Percentiles rank a stretch among this genome's conserved stretches.
Conservation (phyloP, 2,329 filamentous ascomycete genomes). For the Torrubiella hemipterigena region DNA sequence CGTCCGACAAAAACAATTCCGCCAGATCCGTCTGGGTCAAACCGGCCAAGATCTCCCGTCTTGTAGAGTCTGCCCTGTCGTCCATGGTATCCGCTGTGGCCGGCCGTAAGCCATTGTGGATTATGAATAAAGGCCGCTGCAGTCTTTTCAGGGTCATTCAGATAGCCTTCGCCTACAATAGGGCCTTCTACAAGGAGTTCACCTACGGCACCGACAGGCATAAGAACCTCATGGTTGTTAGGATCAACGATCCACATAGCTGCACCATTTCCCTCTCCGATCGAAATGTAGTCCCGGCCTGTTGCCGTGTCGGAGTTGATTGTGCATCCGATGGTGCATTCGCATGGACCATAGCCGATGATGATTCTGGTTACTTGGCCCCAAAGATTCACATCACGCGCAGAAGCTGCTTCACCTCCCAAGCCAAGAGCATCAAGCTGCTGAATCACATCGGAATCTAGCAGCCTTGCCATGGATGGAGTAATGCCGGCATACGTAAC, state of each 20-base stretch:
- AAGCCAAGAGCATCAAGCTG: conserved; percentile 1
- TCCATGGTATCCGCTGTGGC: neutral
- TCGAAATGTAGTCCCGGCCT: neutral
- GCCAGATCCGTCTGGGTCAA: neutral
- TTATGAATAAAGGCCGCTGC: conserved; percentile 12
- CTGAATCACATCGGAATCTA: neutral
- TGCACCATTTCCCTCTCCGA: neutral
- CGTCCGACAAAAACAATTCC: neutral
- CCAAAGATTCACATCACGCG: conserved; percentile 1
- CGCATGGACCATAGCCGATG: neutral
- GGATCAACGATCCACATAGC: conserved; percentile 12
- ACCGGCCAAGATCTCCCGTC: neutral
- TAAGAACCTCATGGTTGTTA: conserved; percentile 10
- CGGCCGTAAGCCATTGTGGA: neutral
- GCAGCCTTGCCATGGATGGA: neutral
- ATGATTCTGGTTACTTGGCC: neutral
- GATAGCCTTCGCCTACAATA: conserved; percentile 13
- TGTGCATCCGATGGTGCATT: neutral
- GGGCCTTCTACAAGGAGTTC: conserved; percentile 17
- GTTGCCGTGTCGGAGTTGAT: neutral
- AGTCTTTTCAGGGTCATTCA: conserved; percentile 11
- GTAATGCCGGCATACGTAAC: neutral
- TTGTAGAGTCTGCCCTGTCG: neutral
- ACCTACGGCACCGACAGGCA: conserved; percentile 11
- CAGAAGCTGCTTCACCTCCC: conserved; percentile 1